Evolutionary conservation across 1,284 basidiomycete species (phyloP), one percentile per base, ranked within the genome.

Genomic region (Agroathelia rolfsii): DNA sequence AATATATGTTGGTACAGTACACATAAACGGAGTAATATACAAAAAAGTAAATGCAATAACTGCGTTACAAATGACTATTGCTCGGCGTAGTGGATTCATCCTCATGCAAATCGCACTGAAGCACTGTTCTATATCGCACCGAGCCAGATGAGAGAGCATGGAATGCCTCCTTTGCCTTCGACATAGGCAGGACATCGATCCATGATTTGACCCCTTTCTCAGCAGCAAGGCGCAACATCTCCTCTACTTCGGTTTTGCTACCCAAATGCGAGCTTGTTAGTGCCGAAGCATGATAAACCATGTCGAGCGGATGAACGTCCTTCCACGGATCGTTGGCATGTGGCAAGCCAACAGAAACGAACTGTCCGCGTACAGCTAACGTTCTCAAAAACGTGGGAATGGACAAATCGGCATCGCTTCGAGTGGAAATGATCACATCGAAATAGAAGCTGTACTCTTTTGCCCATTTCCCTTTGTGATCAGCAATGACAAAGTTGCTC

Each of bases 341-440:
- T 11, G 71, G 70, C 28, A 76, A 55, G 6, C 66, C 72, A 24
- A 73, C 68, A 33, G 66, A 68, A 38, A 77, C 62, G 37, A 76
- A 56, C 41, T 61, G 51, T 42, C 69, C 62, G 53, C 73, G 61
- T 32, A 76, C 62, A 53, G 59, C 61, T 37, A 74, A 59, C 34
- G 60, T 62, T 14, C 56, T 55, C 23, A 72, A 38, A 42, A 67
- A 63, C 30, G 64, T 58, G 10, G 43, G 40, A 17, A 54, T 36
- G 10, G 49, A 52, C 17, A 54, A 45, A 10, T 46, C 37, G 4
- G 48, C 35, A 12, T 49, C 41, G 41, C 63, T 54, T 32, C 48
- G 48, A 32, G 62, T 67, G 32, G 69, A 72, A 44, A 83, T 60
- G 46, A 84, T 76, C 19, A 82, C 49, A 52, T 82, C 77, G 18